Base-by-base conservation (phyloP, 2,329 filamentous ascomycete species). In the Fonsecaea pugnacius region DNA sequence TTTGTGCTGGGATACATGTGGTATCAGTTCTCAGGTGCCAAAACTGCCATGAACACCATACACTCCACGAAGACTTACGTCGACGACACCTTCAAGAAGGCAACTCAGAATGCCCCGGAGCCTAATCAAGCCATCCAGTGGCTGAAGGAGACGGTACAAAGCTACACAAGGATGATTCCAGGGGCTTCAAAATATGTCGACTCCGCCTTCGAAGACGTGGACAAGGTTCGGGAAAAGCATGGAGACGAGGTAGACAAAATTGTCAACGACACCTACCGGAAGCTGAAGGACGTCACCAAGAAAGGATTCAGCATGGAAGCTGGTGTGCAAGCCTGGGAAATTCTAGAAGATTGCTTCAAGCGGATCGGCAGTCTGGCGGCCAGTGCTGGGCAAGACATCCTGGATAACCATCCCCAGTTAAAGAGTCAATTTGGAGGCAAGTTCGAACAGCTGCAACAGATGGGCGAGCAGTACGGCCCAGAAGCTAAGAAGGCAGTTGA, bases 401-500 rank as follows among this genome's bases (percentile, higher is more conserved):
- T 92, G 57, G 83, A 91, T 71, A 91, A 91, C 73, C 89, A 92
- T 73, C 90, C 90, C 0, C 76, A 89, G 70, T 72, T 91, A 21
- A 91, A 91, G 80, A 84, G 91, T 73, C 88, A 89, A 77, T 77
- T 92, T 8, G 89, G 89, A 14, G 86, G 85, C 10, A 87, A 85
- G 70, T 77, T 90, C 51, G 85, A 90, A 56, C 84, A 90, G 74
- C 79, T 92, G 56, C 90, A 91, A 82, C 76, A 87, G 69, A 82
- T 91, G 75, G 87, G 87, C 30, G 84, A 91, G 14, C 80, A 86
- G 64, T 89, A 89, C 71, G 90, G 90, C 0, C 90, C 89, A 0
- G 88, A 92, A 73, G 89, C 88, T 0, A 91, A 91, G 83, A 88
- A 91, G 81, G 84, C 91, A 75, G 84, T 90, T 4, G 87, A 92